Base-by-base conservation (phyloP, 2,329 filamentous ascomycete genomes). In the Sporothrix schenckii region DNA sequence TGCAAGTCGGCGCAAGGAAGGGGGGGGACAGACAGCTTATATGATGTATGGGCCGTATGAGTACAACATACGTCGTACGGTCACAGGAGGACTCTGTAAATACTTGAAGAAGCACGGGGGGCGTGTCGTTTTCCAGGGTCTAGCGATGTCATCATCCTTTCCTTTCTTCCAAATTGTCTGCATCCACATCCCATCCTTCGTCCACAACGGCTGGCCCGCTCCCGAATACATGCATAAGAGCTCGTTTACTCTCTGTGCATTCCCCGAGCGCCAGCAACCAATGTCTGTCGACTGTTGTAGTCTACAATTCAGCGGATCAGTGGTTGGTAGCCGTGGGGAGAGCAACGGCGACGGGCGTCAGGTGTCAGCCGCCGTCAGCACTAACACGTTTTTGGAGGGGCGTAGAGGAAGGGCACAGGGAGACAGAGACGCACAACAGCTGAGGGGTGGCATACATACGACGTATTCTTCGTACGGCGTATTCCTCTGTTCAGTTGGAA, bases 311-410 rank as follows among this genome's bases (percentile, higher is more conserved):
- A 30, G 3, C 4, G 27, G 27, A 30, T 34, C 7, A 34, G 58
- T 47, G 39, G 11, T 19, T 58, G 30, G n/a, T 19, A 19, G 27
- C 39, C 16, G 58, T 19, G 5, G 56, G 10, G 9, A 39, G 39
- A 30, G 27, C 9, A 44, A 9, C 34, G 5, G 34, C 34, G 34
- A 34, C 34, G 34, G 34, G 34, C 34, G 34, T 34, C 34, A 11
- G 34, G n/a, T 10, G 67, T 61, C 53, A 69, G 67, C 67, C 50
- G 41, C 24, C 10, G 54, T 69, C 10, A 69, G 67, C 67, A 69
- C 67, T 69, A 69, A 49, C 44, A 61, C 67, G 10, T 11, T 39
- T 61, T 60, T 30, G 54, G 54, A 21, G 24, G 65, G 27, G 27
- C 9, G n/a, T 49, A 6, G 4, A 65, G 24, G 19, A 50, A 39